Percentiles rank a stretch among this genome's conserved stretches.
Evolutionary conservation across 2,329 filamentous ascomycete genomes (phyloP).

Genomic region (Ceratocystis cubensis): DNA sequence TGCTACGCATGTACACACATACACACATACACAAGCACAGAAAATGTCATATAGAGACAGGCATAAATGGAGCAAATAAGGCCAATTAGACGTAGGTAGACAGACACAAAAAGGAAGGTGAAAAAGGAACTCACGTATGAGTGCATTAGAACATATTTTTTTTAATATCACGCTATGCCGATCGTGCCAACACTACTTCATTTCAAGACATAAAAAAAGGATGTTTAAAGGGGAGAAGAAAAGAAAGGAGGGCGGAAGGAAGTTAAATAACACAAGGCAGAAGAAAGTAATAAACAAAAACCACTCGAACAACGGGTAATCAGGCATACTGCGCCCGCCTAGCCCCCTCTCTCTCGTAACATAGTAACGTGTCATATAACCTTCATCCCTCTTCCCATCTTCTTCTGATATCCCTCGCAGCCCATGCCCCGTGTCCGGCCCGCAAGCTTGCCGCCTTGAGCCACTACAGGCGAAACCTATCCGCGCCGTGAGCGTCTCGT

Average conservation of each 20-base stretch:
- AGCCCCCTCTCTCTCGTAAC: not conserved
- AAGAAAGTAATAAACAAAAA: not conserved
- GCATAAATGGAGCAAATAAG: not conserved
- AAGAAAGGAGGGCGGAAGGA: not conserved
- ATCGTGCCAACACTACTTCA: not conserved
- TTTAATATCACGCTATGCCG: conserved; percentile 8
- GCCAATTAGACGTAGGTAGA: not conserved
- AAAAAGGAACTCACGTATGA: not conserved
- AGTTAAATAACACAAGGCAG: conserved; percentile 6
- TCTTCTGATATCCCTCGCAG: not conserved
- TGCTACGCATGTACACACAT: no score
- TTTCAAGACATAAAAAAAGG: not conserved
- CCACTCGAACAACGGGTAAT: not conserved
- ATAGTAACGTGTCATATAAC: not conserved
- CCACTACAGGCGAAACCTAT: conserved; percentile 12
- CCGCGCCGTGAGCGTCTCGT: conserved; percentile 20
- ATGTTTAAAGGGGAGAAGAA: not conserved
- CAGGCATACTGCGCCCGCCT: not conserved
- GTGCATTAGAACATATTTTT: not conserved
- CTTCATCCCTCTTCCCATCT: not conserved
- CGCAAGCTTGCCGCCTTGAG: not conserved
- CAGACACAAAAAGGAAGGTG: not conserved
- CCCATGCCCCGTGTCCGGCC: not conserved
- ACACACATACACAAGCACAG: not conserved
- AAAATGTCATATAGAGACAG: not conserved